Evolutionary conservation across 2,329 filamentous ascomycete genomes (phyloP).

Genomic region (Magnaporthales sp.): DNA sequence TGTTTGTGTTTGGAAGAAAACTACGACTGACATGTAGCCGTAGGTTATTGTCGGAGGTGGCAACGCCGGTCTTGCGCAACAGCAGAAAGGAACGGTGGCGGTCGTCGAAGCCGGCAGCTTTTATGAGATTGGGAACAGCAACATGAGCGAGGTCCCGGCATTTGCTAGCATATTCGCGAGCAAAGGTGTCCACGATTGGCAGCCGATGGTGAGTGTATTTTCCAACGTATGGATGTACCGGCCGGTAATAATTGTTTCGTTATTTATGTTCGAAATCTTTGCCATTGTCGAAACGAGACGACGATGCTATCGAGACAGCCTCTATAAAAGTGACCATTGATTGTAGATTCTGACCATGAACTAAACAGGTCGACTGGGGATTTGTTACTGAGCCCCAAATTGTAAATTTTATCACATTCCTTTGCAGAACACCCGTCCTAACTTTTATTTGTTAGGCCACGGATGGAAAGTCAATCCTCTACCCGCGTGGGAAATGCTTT

Average conservation of each 20-base stretch:
- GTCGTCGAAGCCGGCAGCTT: constrained; percentile 28
- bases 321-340: not conserved
- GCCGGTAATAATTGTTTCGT: not conserved
- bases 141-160: constrained; percentile 13
- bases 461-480: constrained; percentile 21
- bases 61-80: not conserved
- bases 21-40: not conserved
- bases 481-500: constrained; percentile 26
- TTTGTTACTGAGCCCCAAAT: constrained; percentile 17
- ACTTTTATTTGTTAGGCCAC: constrained; percentile 11
- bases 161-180: not conserved
- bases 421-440: constrained; percentile 10
- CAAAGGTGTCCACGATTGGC: not conserved
- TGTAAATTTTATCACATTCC: constrained; percentile 14
- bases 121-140: constrained; percentile 17
- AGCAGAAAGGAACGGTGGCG: constrained; percentile 18
- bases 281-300: not conserved
- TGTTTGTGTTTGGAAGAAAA: not conserved
- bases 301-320: not conserved
- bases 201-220: not conserved
- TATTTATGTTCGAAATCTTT: not conserved
- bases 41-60: not conserved
- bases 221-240: not conserved
- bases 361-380: constrained; percentile 17
- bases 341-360: not conserved